Evolutionary conservation across 2,329 filamentous ascomycete genomes (phyloP), one percentile per base, ranked within the genome.

Genomic region (Cadophora gregata): DNA sequence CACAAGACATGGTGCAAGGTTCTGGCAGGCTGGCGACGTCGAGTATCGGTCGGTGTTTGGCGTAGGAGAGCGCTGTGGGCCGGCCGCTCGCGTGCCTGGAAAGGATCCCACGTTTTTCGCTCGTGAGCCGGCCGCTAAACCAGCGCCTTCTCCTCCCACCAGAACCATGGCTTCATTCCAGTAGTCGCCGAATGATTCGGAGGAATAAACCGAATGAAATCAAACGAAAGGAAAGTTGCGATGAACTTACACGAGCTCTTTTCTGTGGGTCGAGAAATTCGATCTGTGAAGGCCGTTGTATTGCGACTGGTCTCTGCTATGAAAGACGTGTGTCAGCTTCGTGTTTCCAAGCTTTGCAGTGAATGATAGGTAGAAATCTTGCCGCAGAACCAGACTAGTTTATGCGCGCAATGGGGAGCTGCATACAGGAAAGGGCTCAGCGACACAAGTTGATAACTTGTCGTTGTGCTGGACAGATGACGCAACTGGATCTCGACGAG

Each of bases 81-180:
- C 68, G 33, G 10, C 33, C 12, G 50, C 42, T 67, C 70, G 70
- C 67, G 67, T 72, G 50, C 48, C 64, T 38, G 58, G 45, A 60
- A 69, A 50, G 60, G 33, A 67, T 45, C 62, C 72, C 72, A 72
- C 71, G 71, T 74, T 72, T 70, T 66, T 64, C 33, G 31, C 53
- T 38, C 53, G 36, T 36, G 62, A 68, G 27, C 31, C 55, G 65
- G 66, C 58, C 64, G 51, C 70, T 72, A 61, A 62, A 62, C 66
- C 63, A 65, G 33, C 29, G 12, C 50, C 48, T 47, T 33, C 21
- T 24, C 7, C 5, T 27, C 36, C 21, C 25, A 36, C 50, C 42
- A 61, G 29, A 42, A 38, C 29, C 51, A 64, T 31, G 33, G 19
- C 24, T 1, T 25, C n/a, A 7, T 31, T 58, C 56, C 55, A 58